These are phyloP conservation scores for Sporothrix inflata DNA, from an alignment of 2,329 filamentous ascomycete genomes.

Conservation along the genomic window DNA sequence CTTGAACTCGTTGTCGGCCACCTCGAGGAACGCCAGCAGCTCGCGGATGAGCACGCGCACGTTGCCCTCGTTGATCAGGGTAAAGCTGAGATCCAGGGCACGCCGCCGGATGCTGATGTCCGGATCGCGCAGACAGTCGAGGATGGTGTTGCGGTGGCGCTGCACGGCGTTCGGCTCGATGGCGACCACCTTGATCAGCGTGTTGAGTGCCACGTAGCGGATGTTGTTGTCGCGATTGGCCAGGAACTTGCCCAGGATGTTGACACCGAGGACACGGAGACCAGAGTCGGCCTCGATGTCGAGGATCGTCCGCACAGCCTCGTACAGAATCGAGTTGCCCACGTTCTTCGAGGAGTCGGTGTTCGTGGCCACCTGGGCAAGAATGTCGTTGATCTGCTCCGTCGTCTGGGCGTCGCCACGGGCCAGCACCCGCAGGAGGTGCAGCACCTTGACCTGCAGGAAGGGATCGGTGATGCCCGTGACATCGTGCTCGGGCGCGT, in stretches of 20 bases:
- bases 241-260: slow-evolving; percentile 93
- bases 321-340: slow-evolving; percentile 96
- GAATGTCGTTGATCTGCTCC: slow-evolving; percentile 97
- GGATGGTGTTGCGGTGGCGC: slow-evolving; percentile 92
- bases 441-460: slow-evolving; percentile 93
- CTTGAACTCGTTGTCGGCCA: slow-evolving; percentile 98
- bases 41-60: slow-evolving; percentile 92
- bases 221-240: slow-evolving; percentile 99
- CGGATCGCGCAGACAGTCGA: slow-evolving; percentile 93
- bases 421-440: slow-evolving; percentile 81
- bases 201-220: slow-evolving; percentile 95
- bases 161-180: slow-evolving; percentile 98
- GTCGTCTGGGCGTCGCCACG: slow-evolving; percentile 85
- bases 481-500: slow-evolving; percentile 96
- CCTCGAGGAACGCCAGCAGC: slow-evolving; percentile 90
- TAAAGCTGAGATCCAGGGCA: slow-evolving; percentile 97
- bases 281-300: slow-evolving; percentile 98
- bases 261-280: slow-evolving; percentile 89
- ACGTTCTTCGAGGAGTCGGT: slow-evolving; percentile 98
- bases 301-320: slow-evolving; percentile 93
- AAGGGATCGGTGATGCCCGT: slow-evolving; percentile 98
- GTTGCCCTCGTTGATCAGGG: slow-evolving; percentile 95
- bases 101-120: slow-evolving; percentile 96
- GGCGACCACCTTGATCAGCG: slow-evolving; percentile 94
- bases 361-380: slow-evolving; percentile 96